Evolutionary conservation across 2,329 filamentous ascomycete genomes (phyloP).

Genomic region (Coniochaeta ligniaria): DNA sequence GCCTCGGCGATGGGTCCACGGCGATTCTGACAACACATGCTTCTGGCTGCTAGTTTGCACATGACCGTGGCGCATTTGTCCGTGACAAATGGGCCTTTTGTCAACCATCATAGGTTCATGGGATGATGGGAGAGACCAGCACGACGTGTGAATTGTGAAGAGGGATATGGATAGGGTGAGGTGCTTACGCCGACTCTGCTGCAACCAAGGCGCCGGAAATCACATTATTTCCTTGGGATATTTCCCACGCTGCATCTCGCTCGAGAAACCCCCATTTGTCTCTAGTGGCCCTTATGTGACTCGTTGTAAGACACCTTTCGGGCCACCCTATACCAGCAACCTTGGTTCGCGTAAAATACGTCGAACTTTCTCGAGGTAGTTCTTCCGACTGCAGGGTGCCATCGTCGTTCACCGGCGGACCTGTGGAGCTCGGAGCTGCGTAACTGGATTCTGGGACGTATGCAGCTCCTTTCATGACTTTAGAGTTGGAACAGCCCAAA

Average conservation of each 20-base stretch:
- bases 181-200: not conserved
- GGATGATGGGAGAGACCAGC: too few relatives aligned
- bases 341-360: not conserved
- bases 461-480: not conserved
- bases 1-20: not conserved
- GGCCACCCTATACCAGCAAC: not conserved
- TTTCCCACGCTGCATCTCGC: not conserved
- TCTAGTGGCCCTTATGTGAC: not conserved
- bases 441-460: not conserved
- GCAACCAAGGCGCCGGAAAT: not conserved
- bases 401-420: not conserved
- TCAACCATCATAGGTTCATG: too few relatives aligned
- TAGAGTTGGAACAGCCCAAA: not conserved
- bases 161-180: not conserved
- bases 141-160: not conserved
- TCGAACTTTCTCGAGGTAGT: not conserved
- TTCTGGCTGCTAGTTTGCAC: not conserved
- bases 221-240: not conserved
- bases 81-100: not conserved
- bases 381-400: not conserved
- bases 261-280: conserved; percentile 1
- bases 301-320: not conserved
- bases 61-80: not conserved
- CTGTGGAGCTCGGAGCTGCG: not conserved
- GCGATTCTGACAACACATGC: not conserved